phyloP scores from a whole-genome alignment of 441 rosid genomes.

The Omphalea diandra region DNA sequence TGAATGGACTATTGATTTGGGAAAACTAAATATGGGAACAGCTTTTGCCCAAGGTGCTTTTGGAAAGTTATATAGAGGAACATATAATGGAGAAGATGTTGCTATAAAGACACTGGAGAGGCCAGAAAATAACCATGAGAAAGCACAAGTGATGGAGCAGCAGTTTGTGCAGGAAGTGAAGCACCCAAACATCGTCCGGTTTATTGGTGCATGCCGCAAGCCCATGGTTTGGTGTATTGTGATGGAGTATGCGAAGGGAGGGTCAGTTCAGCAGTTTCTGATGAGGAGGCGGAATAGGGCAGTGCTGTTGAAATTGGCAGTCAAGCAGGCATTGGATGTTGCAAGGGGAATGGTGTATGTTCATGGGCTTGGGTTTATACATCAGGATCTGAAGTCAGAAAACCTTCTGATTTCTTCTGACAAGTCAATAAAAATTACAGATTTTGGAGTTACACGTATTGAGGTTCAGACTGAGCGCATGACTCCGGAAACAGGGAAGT shows the following conservation, averaged over 20 bases:
- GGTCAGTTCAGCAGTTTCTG: constrained; percentile 87
- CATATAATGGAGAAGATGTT: constrained; percentile 88
- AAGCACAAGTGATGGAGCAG: constrained; percentile 82
- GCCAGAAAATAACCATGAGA: constrained; percentile 67
- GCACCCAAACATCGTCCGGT: constrained; percentile 90
- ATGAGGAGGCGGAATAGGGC: constrained; percentile 77
- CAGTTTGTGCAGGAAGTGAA: constrained; percentile 96
- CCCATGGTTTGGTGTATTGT: constrained; percentile 97
- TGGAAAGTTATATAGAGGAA: constrained; percentile 90
- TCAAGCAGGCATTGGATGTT: constrained; percentile 92
- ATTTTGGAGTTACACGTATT: constrained; percentile 95
- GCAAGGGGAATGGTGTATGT: constrained; percentile 97
- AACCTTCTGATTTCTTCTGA: constrained; percentile 86
- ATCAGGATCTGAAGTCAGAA: constrained; percentile 90
- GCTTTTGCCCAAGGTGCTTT: constrained; percentile 98
- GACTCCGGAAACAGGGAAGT: constrained; percentile 98
- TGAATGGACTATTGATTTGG: constrained; percentile 90
- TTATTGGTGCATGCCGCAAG: constrained; percentile 85
- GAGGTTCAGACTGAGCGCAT: constrained; percentile 99
- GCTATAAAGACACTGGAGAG: constrained; percentile 92
- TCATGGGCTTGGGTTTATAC: constrained; percentile 79
- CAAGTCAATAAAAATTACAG: constrained; percentile 91
- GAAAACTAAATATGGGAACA: constrained; percentile 83
- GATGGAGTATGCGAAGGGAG: constrained; percentile 94
- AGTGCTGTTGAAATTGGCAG: constrained; percentile 84